phyloP scores from a whole-genome alignment of 2,329 filamentous ascomycete species.

The Phialophora verrucosa region DNA sequence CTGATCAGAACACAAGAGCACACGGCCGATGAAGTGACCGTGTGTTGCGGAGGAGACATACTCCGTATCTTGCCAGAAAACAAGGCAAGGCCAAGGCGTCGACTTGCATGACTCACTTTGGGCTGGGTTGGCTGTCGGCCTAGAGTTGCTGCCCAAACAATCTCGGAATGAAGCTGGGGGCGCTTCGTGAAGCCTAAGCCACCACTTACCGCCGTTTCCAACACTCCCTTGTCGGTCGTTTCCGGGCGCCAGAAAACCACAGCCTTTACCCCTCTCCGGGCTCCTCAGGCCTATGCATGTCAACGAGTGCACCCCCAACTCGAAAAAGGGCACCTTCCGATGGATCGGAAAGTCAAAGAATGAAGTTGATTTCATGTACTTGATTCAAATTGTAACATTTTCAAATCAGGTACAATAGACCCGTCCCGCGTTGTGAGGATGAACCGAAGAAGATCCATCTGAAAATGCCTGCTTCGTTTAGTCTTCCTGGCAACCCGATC shows the following conservation, averaged over 20 bases:
- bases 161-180: neutral
- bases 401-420: neutral
- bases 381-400: neutral
- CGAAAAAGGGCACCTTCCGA: neutral
- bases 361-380: neutral
- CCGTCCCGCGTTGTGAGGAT: neutral
- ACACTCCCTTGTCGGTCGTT: constrained; percentile 23
- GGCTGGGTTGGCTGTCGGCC: neutral
- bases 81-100: neutral
- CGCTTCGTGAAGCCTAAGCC: neutral
- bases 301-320: neutral
- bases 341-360: neutral
- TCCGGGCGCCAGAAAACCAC: constrained; percentile 28
- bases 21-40: neutral
- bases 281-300: neutral
- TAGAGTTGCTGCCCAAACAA: constrained; percentile 27
- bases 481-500: neutral
- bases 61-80: neutral
- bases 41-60: too few species aligned
- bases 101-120: constrained; percentile 2
- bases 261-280: neutral
- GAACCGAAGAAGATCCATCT: neutral
- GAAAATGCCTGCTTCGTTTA: too few species aligned
- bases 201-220: constrained; percentile 15
- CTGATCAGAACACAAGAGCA: neutral